Evolutionary conservation across 352 stramenopile genomes (phyloP), one percentile per base, ranked within the genome.

Genomic region (Globisporangium parvum): DNA sequence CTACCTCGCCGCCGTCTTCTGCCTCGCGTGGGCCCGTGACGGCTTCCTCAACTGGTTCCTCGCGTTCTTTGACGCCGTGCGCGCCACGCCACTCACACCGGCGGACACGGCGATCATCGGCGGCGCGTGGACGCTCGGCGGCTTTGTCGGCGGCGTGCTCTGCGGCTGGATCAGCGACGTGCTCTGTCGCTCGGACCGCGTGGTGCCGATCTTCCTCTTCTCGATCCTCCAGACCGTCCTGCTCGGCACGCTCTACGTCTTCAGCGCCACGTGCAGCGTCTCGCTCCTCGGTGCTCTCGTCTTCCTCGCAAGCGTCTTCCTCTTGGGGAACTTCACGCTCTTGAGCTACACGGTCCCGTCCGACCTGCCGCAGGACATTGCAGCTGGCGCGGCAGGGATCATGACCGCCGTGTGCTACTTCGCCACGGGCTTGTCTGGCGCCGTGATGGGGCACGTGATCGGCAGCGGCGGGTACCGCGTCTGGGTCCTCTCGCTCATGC

Each of bases 31-130:
- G 80, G 58, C 68, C 23, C 76, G 75, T 33, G 77, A 88, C 44
- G 80, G 77, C 24, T 85, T 86, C 42, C 72, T 88, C 44, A 91
- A 91, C 40, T 88, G 75, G 80, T 88, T 88, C 57, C 65, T 87
- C 33, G 85, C 80, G 1, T 88, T 86, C 61, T 88, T 91, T 45
- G 77, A 91, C 49, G 69, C 78, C 33, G 80, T 87, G 35, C 77
- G 80, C 8, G 55, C 47, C 1, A 46, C 66, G 6, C 60, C 74
- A 10, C 62, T 91, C 20, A 75, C 73, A 0, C 69, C 67, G 0
- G 71, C 66, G 18, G 73, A 88, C 47, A 86, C 75, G 1, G 73
- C 74, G 20, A 60, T 91, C 57, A 81, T 91, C 37, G 80, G 77
- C 14, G 80, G 80, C 31, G 80, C 80, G 0, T 91, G 80, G 80